Base-by-base conservation (phyloP, 1,139 yeast species). In the Candida sp. region DNA sequence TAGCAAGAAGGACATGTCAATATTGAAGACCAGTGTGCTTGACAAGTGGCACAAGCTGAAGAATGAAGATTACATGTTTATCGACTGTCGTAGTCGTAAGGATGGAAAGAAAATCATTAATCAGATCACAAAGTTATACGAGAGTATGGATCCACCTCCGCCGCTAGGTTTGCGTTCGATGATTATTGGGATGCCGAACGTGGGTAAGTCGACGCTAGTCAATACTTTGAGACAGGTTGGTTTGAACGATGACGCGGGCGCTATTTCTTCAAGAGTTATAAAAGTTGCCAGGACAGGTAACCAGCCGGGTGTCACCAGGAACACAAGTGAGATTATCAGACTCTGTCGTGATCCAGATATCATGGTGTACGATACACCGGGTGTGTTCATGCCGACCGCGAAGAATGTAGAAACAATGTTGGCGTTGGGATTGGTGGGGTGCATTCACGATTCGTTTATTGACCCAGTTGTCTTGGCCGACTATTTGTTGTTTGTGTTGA, bases 171-270 rank as follows among this genome's bases (percentile, higher is more conserved):
- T 89, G 46, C 71, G 93, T 35, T 67, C 89, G 48, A 76, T 93
- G 75, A 84, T 94, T 46, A 85, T 89, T 8, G 99, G 99, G 0
- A 90, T 94, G 96, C 99, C 99, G 1, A 94, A 94, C 66, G 97
- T 92, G n/a, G 99, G 99, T 1, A 94, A 94, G 67, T 90, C 97
- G n/a, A 88, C 96, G 0, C 70, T 94, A 51, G 87, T 93, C 9
- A 94, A 94, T 63, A 78, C 88, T 0, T 70, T 94, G 48, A 71
- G 98, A 51, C 75, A 75, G 25, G 81, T 80, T 2, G 90, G 91
- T 2, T 49, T 59, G 25, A 49, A 47, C 4, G 57, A 66, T 8
- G 32, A 28, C 17, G 40, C 32, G 4, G 49, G 50, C 7, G 48
- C 56, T 1, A 57, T 72, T 12, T 68, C 78, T 9, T 65, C 70